Evolutionary conservation across 768 basidiomycete species (phyloP).

Genomic region (Phaeotremella skinneri): DNA sequence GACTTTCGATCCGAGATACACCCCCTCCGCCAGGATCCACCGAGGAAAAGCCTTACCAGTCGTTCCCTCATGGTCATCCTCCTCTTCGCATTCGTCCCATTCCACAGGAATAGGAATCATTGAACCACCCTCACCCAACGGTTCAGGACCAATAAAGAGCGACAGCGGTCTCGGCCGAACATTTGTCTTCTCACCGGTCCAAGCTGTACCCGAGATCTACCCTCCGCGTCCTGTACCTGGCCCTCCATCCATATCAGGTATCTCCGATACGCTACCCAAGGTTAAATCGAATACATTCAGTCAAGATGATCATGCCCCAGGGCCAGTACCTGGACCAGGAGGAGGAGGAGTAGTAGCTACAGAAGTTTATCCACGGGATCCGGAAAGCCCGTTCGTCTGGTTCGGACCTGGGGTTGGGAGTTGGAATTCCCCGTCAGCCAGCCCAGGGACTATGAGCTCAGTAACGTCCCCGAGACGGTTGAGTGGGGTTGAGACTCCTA

Average conservation of each 20-base stretch:
- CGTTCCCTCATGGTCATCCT: constrained; percentile 10
- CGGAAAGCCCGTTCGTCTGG: background rate
- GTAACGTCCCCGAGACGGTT: too few relatives aligned
- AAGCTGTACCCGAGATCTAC: constrained; percentile 6
- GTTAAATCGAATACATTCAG: too few relatives aligned
- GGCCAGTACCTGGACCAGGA: background rate
- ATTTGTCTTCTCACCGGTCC: background rate
- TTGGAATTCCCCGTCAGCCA: too few relatives aligned
- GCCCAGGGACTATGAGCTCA: too few relatives aligned
- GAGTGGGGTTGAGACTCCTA: too few relatives aligned
- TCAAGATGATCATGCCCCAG: too few relatives aligned
- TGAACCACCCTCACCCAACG: background rate
- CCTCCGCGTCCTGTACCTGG: too few relatives aligned
- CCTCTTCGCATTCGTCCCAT: background rate
- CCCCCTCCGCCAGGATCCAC: constrained; percentile 9
- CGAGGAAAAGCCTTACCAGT: constrained; percentile 19
- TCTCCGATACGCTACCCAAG: too few relatives aligned
- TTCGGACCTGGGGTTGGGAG: background rate
- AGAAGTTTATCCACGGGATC: constrained; percentile 2
- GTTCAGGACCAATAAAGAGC: constrained; percentile 1
- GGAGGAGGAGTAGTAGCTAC: background rate
- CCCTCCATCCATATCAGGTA: too few relatives aligned
- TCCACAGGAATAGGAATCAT: background rate
- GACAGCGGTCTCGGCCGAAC: background rate
- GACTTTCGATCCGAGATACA: constrained; percentile 16